Base-by-base conservation (phyloP, 1,139 yeast species). In the Magnusiomyces paraingens region DNA sequence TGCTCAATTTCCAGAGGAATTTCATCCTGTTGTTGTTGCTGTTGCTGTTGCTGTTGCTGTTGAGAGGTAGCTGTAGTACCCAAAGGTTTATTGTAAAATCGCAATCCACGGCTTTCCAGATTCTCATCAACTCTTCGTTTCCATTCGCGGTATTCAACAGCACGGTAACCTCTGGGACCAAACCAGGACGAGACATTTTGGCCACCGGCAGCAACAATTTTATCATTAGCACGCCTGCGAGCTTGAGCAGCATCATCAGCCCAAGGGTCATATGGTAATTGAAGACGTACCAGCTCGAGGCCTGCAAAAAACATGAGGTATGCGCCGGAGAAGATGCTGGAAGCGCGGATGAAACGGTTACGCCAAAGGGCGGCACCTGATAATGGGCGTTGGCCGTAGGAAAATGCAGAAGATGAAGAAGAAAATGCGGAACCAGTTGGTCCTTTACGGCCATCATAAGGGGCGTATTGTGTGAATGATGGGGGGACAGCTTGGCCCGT, bases 261-360 rank as follows among this genome's bases (percentile, higher is more conserved):
- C 72, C 72, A 69, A 18, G 72, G 72, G 56, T 69, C 72, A 41
- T 59, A 55, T 12, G 65, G 64, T 38, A 69, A 55, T 49, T 61
- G 61, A 35, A 67, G 49, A 29, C 72, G 60, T 8, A 62, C 59
- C n/a, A 60, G 43, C 49, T 69, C 72, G 53, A 67, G 52, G 11
- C 64, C 60, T 1, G 71, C 60, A 49, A 57, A 49, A 49, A 62
- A 58, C 55, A 67, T 59, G 20, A 67, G 52, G 51, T 64, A 65
- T 12, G 66, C 50, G 4, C 72, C 72, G 1, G 61, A 53, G 4
- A 64, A 42, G 2, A 61, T 51, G 4, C 67, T 65, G n/a, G 56
- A 57, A 1, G 62, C 52, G 11, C 63, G 60, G 4, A 64, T 43
- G 11, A 26, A 26, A 8, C 32, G 32, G 32, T 26, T 26, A 26